These are phyloP conservation scores for Dioscorea dumetorum DNA, from an alignment of 106 monocot genomes.

Conservation along the genomic window DNA sequence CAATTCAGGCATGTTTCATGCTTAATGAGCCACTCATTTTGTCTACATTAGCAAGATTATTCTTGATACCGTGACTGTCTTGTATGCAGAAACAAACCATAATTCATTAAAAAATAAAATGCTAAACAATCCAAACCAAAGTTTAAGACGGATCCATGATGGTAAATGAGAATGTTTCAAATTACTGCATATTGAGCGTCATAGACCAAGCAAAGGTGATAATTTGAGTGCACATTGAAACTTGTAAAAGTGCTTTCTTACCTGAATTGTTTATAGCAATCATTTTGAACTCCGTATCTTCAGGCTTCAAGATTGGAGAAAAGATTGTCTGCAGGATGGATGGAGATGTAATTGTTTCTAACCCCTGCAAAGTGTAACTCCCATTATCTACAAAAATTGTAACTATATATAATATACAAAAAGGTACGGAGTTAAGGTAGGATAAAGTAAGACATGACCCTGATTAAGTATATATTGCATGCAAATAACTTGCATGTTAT, in stretches of 20 bases:
- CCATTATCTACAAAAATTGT: neutral
- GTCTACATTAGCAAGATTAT: no score
- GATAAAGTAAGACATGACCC: neutral
- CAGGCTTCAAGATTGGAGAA: slow-evolving; percentile 26
- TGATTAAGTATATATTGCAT: neutral
- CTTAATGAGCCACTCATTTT: no score
- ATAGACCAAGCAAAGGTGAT: neutral
- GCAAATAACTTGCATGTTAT: neutral
- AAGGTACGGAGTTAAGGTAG: neutral
- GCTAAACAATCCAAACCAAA: neutral
- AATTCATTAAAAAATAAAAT: neutral
- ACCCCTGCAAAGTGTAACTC: slow-evolving; percentile 21
- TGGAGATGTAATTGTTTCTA: slow-evolving; percentile 15
- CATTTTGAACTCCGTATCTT: slow-evolving; percentile 20
- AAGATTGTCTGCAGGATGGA: slow-evolving; percentile 30
- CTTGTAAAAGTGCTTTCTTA: neutral
- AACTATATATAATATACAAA: neutral
- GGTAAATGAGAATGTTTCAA: neutral
- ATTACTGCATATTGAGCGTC: neutral
- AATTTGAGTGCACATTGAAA: neutral
- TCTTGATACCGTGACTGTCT: no score
- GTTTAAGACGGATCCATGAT: neutral
- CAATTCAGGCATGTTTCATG: no score
- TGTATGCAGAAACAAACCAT: neutral
- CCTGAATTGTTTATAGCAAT: slow-evolving; percentile 23